Evolutionary conservation across 768 basidiomycete species (phyloP).

Genomic region (Lanmaoa rubissima): DNA sequence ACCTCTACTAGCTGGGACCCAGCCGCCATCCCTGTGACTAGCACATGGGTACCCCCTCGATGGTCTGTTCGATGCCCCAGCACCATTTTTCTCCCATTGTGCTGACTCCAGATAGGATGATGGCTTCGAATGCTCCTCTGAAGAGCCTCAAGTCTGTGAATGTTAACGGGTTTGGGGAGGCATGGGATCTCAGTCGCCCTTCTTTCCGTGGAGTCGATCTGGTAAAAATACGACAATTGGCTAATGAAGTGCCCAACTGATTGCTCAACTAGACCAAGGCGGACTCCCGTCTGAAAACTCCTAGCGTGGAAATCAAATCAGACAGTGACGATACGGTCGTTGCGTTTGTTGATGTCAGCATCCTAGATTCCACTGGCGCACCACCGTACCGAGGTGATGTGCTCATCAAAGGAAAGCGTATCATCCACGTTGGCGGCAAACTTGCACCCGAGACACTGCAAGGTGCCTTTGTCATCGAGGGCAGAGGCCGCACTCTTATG

Average conservation of each 20-base stretch:
- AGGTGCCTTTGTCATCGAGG: slow-evolving; percentile 27
- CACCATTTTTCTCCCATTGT: neutral
- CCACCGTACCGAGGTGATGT: slow-evolving; percentile 36
- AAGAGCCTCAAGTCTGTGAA: neutral
- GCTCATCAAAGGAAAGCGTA: slow-evolving; percentile 31
- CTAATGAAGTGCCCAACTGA: neutral
- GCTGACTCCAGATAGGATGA: slow-evolving; percentile 17
- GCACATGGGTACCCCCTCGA: slow-evolving; percentile 29
- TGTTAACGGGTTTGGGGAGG: slow-evolving; percentile 25
- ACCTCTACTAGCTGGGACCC: slow-evolving; percentile 22
- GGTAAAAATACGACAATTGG: slow-evolving; percentile 4
- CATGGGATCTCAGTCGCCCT: slow-evolving; percentile 21
- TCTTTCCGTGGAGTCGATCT: slow-evolving; percentile 25
- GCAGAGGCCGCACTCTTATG: slow-evolving; percentile 35
- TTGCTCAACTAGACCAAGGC: slow-evolving; percentile 16
- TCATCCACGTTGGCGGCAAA: slow-evolving; percentile 28
- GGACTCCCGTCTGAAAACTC: slow-evolving; percentile 22
- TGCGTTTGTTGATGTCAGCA: slow-evolving; percentile 32
- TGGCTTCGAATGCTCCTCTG: slow-evolving; percentile 5
- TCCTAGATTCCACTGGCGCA: slow-evolving; percentile 36
- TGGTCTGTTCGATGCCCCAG: slow-evolving; percentile 10
- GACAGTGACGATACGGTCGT: slow-evolving; percentile 18
- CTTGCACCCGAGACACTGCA: slow-evolving; percentile 20
- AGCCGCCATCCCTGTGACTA: slow-evolving; percentile 19
- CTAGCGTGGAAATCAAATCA: slow-evolving; percentile 24